A percentile compares a stretch with the other conserved stretches of the same genome.
phyloP scores from a whole-genome alignment of 1,139 yeast genomes.

The Suhomyces atakaporum region DNA sequence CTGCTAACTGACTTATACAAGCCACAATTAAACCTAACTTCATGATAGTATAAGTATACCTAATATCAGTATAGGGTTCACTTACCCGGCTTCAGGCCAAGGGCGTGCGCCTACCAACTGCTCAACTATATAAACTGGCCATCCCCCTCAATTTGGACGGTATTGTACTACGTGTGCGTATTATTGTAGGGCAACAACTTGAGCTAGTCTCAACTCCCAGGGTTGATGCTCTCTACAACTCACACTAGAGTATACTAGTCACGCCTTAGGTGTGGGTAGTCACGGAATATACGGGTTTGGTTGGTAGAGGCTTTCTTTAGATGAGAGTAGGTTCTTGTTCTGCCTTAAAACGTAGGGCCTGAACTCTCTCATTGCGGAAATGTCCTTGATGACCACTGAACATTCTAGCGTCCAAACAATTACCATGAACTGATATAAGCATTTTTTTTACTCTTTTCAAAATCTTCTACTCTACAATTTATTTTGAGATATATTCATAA shows the following conservation, averaged over 20 bases:
- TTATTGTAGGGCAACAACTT: conserved; percentile 54
- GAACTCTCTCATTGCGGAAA: conserved; percentile 12
- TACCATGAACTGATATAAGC: not conserved
- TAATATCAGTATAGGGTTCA: not conserved
- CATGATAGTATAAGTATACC: not conserved
- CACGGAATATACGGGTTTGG: conserved; percentile 48
- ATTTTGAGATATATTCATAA: not conserved
- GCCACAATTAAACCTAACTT: not conserved
- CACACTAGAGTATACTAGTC: conserved; percentile 51
- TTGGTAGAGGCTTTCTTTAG: conserved; percentile 17
- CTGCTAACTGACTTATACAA: conserved; percentile 1
- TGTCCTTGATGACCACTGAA: conserved; percentile 31
- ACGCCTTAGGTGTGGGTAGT: conserved; percentile 34
- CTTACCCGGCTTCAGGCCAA: conserved; percentile 12
- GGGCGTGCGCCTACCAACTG: conserved; percentile 2
- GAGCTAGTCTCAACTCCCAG: conserved; percentile 29
- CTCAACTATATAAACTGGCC: conserved; percentile 11
- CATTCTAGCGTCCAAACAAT: conserved; percentile 53
- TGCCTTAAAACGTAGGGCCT: conserved; percentile 13
- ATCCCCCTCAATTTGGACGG: conserved; percentile 21
- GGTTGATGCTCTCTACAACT: conserved; percentile 56
- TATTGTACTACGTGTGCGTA: conserved; percentile 54
- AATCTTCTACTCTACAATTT: too few relatives aligned
- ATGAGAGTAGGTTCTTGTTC: conserved; percentile 7
- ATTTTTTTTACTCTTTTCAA: not conserved